Evolutionary conservation across 1,139 yeast genomes (phyloP).

Genomic region (Suhomyces coccinellae): DNA sequence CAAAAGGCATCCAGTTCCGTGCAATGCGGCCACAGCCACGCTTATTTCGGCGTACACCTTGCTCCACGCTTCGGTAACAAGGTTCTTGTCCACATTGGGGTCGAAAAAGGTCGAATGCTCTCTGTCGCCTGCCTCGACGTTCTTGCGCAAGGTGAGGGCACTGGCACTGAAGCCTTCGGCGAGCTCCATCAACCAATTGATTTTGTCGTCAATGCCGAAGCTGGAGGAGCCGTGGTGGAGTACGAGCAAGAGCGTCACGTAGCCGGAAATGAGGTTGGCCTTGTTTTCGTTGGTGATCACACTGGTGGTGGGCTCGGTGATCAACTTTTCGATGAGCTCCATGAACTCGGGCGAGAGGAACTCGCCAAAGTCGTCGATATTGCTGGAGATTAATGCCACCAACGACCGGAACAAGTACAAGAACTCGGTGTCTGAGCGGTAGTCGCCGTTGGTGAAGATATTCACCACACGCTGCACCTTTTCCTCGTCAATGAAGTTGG

Average conservation of each 20-base stretch:
- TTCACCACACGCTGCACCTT: constrained; percentile 36
- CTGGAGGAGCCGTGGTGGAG: constrained; percentile 51
- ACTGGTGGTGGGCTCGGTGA: constrained; percentile 34
- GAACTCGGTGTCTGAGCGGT: constrained; percentile 46
- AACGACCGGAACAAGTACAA: constrained; percentile 43
- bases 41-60: constrained; percentile 37
- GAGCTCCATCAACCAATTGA: constrained; percentile 44
- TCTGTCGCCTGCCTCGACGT: constrained; percentile 42
- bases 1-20: constrained; percentile 49
- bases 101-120: constrained; percentile 47
- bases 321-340: constrained; percentile 31
- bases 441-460: constrained; percentile 34
- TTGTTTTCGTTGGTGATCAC: constrained; percentile 41
- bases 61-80: constrained; percentile 36
- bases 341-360: constrained; percentile 44
- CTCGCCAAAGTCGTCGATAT: constrained; percentile 54
- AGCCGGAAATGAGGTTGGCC: constrained; percentile 46
- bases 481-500: constrained; percentile 38
- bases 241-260: constrained; percentile 43
- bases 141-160: constrained; percentile 34
- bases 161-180: constrained; percentile 47
- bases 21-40: constrained; percentile 46
- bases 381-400: constrained; percentile 46
- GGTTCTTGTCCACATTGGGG: constrained; percentile 37
- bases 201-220: constrained; percentile 49